These are phyloP conservation scores for Pythium dissimile DNA, from an alignment of 352 stramenopile species.

Conservation along the genomic window DNA sequence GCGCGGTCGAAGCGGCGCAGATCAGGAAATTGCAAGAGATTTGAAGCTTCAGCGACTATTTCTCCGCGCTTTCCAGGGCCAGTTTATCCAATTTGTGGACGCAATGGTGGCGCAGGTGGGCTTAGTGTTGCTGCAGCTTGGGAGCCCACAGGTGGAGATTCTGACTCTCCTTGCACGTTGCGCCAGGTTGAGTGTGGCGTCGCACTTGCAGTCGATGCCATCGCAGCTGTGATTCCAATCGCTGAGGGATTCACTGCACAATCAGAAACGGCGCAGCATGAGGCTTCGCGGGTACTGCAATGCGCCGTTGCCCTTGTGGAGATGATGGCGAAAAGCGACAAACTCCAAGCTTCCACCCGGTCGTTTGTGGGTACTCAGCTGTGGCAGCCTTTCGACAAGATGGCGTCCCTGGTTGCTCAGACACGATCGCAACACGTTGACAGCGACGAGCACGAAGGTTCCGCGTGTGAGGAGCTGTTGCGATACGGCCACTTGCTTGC, in stretches of 20 bases:
- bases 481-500: constrained; percentile 4
- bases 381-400: constrained; percentile 13
- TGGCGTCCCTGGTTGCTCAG: constrained; percentile 10
- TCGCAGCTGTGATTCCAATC: constrained; percentile 17
- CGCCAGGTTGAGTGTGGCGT: constrained; percentile 23
- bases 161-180: neutral
- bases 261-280: constrained; percentile 15
- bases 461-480: neutral
- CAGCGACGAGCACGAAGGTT: neutral
- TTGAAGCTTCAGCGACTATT: constrained; percentile 54
- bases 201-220: constrained; percentile 12
- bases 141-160: neutral
- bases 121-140: neutral
- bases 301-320: constrained; percentile 15
- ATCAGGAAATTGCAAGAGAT: constrained; percentile 3
- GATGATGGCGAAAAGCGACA: constrained; percentile 10
- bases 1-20: neutral
- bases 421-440: constrained; percentile 18
- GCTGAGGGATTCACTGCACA: neutral
- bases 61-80: constrained; percentile 56
- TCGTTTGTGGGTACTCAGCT: constrained; percentile 17
- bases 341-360: constrained; percentile 18
- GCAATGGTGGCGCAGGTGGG: constrained; percentile 26
- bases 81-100: constrained; percentile 39
- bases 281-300: constrained; percentile 13